Evolutionary conservation across 768 basidiomycete species (phyloP).

Genomic region (Lentinula guzmanii): DNA sequence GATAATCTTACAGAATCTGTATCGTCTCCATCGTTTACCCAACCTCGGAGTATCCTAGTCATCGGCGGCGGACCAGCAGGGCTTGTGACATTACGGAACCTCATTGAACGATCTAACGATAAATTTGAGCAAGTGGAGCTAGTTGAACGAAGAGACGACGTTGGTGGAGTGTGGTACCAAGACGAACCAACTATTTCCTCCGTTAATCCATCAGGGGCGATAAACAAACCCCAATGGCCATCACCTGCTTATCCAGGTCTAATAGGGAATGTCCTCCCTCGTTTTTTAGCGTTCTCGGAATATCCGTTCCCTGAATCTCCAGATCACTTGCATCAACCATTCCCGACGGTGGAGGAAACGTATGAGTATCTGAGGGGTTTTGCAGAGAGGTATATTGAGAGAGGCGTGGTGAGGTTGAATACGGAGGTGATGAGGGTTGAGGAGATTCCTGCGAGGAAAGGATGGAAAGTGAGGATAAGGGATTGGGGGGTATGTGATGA

Average conservation of each 20-base stretch:
- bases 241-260: slow-evolving; percentile 42
- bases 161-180: slow-evolving; percentile 25
- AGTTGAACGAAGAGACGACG: slow-evolving; percentile 33
- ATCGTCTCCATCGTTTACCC: neutral
- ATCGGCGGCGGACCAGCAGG: slow-evolving; percentile 46
- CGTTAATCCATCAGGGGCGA: neutral
- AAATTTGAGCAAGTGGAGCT: slow-evolving; percentile 36
- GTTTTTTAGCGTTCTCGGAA: too few species aligned
- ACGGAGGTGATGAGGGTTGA: slow-evolving; percentile 33
- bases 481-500: slow-evolving; percentile 22
- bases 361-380: slow-evolving; percentile 29
- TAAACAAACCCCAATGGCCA: slow-evolving; percentile 28
- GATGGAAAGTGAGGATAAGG: slow-evolving; percentile 34
- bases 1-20: neutral
- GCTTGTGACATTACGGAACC: slow-evolving; percentile 42
- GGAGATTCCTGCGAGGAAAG: slow-evolving; percentile 21
- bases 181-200: neutral
- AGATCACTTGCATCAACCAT: too few species aligned
- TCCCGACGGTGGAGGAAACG: slow-evolving; percentile 19
- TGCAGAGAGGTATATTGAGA: slow-evolving; percentile 22
- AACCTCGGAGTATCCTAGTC: slow-evolving; percentile 30
- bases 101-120: slow-evolving; percentile 25
- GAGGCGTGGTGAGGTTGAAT: slow-evolving; percentile 27
- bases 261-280: slow-evolving; percentile 41
- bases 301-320: too few species aligned